Conservation (phyloP, 2,329 filamentous ascomycete species). For the Verticillium albo-atrum region DNA sequence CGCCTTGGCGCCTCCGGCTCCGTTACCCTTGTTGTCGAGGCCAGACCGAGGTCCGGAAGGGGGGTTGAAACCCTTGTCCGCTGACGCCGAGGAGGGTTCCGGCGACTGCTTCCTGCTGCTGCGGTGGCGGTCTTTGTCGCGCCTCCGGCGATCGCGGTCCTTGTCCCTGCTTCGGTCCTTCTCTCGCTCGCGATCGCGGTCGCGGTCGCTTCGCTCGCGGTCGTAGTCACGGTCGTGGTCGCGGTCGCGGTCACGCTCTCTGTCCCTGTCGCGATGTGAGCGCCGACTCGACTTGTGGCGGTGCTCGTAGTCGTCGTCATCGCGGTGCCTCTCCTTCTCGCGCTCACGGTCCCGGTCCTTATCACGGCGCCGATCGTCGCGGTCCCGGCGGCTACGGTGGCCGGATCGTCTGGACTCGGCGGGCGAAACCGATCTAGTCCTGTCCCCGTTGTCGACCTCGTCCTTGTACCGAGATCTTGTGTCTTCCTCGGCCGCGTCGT, state of each 20-base stretch:
- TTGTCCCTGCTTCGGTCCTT: constrained; percentile 28
- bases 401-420: constrained; percentile 52
- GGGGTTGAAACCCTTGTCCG: constrained; percentile 35
- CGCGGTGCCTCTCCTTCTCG: constrained; percentile 29
- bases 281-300: constrained; percentile 32
- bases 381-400: constrained; percentile 58
- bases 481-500: constrained; percentile 45
- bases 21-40: constrained; percentile 31
- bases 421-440: constrained; percentile 62
- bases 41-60: constrained; percentile 28
- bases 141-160: constrained; percentile 26
- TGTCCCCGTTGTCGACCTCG: constrained; percentile 40
- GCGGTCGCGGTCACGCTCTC: constrained; percentile 29
- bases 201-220: constrained; percentile 34
- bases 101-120: constrained; percentile 24
- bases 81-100: constrained; percentile 25
- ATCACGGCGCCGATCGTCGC: constrained; percentile 40
- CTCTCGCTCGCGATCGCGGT: constrained; percentile 34
- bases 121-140: constrained; percentile 23
- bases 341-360: constrained; percentile 36
- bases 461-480: constrained; percentile 25
- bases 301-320: constrained; percentile 42
- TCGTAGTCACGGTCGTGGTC: constrained; percentile 32
- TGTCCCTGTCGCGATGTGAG: constrained; percentile 35
- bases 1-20: not conserved